Base-by-base conservation (phyloP, 73 alveolate species). In the Tetrahymena elliotti region DNA sequence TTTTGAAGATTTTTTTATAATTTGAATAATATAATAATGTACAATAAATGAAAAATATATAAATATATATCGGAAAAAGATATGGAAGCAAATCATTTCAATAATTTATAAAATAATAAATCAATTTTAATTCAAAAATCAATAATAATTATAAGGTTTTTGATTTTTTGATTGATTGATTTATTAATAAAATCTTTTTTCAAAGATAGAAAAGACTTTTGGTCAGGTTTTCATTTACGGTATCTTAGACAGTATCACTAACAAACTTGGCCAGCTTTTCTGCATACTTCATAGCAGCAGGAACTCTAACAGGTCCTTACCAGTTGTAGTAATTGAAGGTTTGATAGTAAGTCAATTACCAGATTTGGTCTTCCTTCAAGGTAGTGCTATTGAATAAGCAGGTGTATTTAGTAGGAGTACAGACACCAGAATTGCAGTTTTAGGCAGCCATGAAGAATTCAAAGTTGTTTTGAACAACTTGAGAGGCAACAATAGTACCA, bases 271-370 rank as follows among this genome's bases (percentile, higher is more conserved):
- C 97, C 83, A 95, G 96, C 93, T 96, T 97, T 83, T 97, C 97
- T 33, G 99, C 98, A 94, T 97, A 97, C 92, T 98, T 93, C 33
- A 97, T 95, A 35, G 98, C 97, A 24, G 99, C 98, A 12, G 99
- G 99, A 18, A 98, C 96, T 84, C 97, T 97, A 41, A 98, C 98
- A 35, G 99, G 94, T 1, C 99, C 99, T 15, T 97, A 94, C 93
- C 98, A 97, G 94, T 98, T 98, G 94, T 94, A 98, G 96, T 98
- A 98, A 52, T 96, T 94, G 88, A 95, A 97, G 92, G 99, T 97
- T 93, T 97, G 96, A 94, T 98, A 97, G 95, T 95, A 98, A 53
- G 99, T 98, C 36, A 98, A 95, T 84, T 93, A 36, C 97, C 98
- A 96, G 53, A 98, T 53, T 40, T 92, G 95, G 31, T 95, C 96